Evolutionary conservation across 164 flowering plant genomes (phyloP).

Genomic region (Piper betle): DNA sequence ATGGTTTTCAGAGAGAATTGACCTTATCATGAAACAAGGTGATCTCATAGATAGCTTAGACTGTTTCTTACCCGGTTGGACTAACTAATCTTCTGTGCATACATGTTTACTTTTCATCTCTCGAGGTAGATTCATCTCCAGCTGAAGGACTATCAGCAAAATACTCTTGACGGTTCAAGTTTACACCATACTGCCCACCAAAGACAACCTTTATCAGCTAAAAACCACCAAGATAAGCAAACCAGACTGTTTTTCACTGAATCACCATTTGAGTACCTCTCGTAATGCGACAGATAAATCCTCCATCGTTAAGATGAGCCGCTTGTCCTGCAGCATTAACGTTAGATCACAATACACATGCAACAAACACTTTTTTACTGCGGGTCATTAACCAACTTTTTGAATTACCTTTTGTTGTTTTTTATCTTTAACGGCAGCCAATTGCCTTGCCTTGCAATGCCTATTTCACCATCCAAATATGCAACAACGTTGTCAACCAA

Average conservation of each 20-base stretch:
- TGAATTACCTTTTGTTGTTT: constrained; percentile 72
- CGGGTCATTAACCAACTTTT: neutral
- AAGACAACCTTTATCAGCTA: neutral
- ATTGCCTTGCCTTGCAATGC: constrained; percentile 87
- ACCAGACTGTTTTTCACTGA: neutral
- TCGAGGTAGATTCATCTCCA: constrained; percentile 46
- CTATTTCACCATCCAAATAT: constrained; percentile 14
- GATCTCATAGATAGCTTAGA: no score
- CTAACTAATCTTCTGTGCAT: neutral
- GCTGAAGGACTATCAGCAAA: constrained; percentile 84
- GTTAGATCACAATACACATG: neutral
- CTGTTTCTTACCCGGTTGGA: no score
- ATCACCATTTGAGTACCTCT: constrained; percentile 41
- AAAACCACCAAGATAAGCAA: neutral
- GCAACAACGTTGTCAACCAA: no score
- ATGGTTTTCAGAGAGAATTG: no score
- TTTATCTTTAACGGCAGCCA: constrained; percentile 65
- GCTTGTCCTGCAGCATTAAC: constrained; percentile 59
- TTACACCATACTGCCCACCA: constrained; percentile 60
- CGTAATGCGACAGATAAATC: constrained; percentile 82
- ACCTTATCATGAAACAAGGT: no score
- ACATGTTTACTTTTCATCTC: constrained; percentile 36
- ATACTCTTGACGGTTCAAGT: constrained; percentile 81
- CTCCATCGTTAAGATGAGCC: constrained; percentile 85
- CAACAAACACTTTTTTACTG: neutral